phyloP scores from a whole-genome alignment of 2,329 filamentous ascomycete species.

The Trichoderma arundinaceum region DNA sequence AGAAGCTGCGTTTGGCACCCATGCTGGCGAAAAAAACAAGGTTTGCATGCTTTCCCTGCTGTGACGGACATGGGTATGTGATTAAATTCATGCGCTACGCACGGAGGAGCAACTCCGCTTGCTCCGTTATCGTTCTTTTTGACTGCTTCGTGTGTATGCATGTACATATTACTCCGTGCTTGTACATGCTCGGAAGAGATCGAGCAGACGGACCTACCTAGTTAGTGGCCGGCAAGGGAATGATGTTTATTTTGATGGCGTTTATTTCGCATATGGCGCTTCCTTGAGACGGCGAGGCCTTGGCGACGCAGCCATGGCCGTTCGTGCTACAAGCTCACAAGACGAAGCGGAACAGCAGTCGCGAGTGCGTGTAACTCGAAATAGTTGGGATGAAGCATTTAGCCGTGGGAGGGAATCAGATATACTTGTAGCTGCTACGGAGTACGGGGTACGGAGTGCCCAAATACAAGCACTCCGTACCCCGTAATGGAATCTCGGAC shows the following conservation, averaged over 20 bases:
- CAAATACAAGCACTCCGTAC: too few relatives aligned
- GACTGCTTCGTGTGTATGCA: background rate
- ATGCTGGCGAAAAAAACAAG: background rate
- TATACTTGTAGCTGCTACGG: too few relatives aligned
- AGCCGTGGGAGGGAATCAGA: background rate
- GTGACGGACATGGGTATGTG: slow-evolving; percentile 9
- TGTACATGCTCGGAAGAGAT: background rate
- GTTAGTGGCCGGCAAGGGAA: background rate
- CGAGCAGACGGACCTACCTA: background rate
- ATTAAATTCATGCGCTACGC: slow-evolving; percentile 17
- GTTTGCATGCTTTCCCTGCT: background rate
- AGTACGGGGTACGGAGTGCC: too few relatives aligned
- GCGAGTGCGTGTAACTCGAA: background rate
- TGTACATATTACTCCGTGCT: background rate
- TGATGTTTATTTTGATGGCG: background rate
- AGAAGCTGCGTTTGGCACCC: background rate
- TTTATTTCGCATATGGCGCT: too few relatives aligned
- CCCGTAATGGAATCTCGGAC: too few relatives aligned
- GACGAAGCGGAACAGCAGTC: too few relatives aligned
- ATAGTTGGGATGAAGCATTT: background rate
- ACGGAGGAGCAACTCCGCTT: slow-evolving; percentile 10
- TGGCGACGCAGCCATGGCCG: too few relatives aligned
- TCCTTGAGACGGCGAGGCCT: too few relatives aligned
- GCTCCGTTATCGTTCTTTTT: background rate
- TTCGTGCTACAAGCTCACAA: too few relatives aligned